Base-by-base conservation (phyloP, 345 rosid species). In the Syzygium aromaticum region DNA sequence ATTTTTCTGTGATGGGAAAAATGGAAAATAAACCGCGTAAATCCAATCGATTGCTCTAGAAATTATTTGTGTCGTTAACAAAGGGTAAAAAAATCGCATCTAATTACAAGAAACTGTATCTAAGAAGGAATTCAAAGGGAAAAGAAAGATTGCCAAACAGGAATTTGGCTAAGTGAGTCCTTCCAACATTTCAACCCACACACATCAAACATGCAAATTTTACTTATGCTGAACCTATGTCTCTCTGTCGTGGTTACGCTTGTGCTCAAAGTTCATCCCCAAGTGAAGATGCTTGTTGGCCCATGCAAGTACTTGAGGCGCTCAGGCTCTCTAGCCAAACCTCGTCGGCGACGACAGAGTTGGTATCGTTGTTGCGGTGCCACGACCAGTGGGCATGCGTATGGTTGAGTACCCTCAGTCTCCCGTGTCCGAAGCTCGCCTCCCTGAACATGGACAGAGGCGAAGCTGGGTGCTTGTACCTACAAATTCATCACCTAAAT, bases 341-440 rank as follows among this genome's bases (percentile, higher is more conserved):
- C 89, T 94, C 90, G 56, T 97, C 97, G 0, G 94, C 96, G 27
- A 91, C 67, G 13, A 90, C 59, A 0, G 97, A 87, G 82, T 87
- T 51, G 3, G 95, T 57, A 43, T 95, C 97, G 73, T 93, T 88
- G 94, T 97, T 96, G 49, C 96, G 94, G 87, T 92, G 96, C 98
- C 99, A 97, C n/a, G 96, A 92, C 98, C 99, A 97, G 13, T 92
- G 94, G 21, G 93, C 95, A 21, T 91, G 93, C 11, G 67, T 91
- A 22, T 80, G 89, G 84, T 95, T 92, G 38, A 91, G 2, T 46
- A 96, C 86, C 73, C 86, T 93, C 88, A 97, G 78, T 85, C 96
- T 89, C 51, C 95, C 99, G 85, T 94, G 97, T 7, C 98, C 98
- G 46, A 97, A 97, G 90, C 98, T 96, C 21, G 98, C 84, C 90